Conservation (phyloP, 306 rosid species). For the Hippophae rhamnoides region DNA sequence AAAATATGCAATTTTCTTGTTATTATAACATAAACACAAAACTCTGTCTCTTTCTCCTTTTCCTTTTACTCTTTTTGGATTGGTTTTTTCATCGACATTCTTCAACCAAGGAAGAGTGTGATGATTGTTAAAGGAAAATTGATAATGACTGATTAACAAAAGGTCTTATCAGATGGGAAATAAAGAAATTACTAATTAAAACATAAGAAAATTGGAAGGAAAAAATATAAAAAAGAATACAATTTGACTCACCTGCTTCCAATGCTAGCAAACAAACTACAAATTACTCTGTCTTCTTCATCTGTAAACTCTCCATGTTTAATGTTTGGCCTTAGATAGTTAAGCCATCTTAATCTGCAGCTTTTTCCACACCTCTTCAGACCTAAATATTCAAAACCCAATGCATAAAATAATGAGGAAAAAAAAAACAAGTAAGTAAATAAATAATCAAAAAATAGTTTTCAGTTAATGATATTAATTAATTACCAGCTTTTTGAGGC, state of each 20-base stretch:
- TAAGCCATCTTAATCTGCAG: constrained; percentile 92
- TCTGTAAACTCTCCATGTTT: constrained; percentile 92
- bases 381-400: constrained; percentile 36
- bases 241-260: constrained; percentile 62
- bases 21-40: neutral
- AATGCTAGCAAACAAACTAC: constrained; percentile 68
- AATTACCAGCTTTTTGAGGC: constrained; percentile 85
- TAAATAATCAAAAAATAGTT: neutral
- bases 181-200: neutral
- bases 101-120: constrained; percentile 7
- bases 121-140: neutral
- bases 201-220: neutral
- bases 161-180: constrained; percentile 7
- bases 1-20: neutral
- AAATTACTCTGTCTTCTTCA: constrained; percentile 83
- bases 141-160: constrained; percentile 3
- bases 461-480: too few relatives aligned
- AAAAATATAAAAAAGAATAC: too few relatives aligned
- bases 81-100: constrained; percentile 6
- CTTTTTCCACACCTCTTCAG: constrained; percentile 91
- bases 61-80: constrained; percentile 20
- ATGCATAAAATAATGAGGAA: neutral
- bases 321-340: constrained; percentile 88
- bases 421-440: neutral
- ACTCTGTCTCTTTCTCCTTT: neutral